Evolutionary conservation across 1,284 basidiomycete genomes (phyloP), one percentile per base, ranked within the genome.

Genomic region (Leccinum subspadiceum): DNA sequence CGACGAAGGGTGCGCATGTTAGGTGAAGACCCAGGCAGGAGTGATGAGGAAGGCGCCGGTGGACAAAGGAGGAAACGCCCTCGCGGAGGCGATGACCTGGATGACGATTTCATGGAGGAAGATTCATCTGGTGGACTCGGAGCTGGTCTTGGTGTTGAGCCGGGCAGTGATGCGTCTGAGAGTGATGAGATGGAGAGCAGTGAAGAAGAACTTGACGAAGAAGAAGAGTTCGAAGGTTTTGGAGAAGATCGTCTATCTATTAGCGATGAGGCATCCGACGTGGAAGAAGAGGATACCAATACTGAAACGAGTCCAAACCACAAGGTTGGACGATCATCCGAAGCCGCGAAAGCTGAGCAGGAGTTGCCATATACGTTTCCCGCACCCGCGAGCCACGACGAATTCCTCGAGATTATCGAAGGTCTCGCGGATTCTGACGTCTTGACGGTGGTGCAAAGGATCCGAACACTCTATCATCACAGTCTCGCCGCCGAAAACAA

Each of bases 361-460:
- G 92, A 93, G 64, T 80, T 98, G 2, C 96, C 96, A 0, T 99
- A 85, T 74, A 98, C 93, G 1, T 99, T 98, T 75, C 81, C 91
- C 26, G 97, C 94, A 69, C 97, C 97, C 0, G 74, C 83, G 5
- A 87, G 80, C 2, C 94, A 98, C 66, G 91, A 93, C 54, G 93
- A 97, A 63, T 91, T 99, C 65, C 82, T 98, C 48, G 85, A 90
- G 20, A 87, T 96, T 15, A 73, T 98, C 2, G 85, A 91, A 20
- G 80, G 81, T 41, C 72, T 96, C 20, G 76, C 82, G 5, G 89
- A 92, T 57, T 75, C 81, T 12, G 89, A 96, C 62, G 75, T 98
- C 5, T 85, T 90, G 2, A 89, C 81, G 0, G 93, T 99, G 5
- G 80, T 98, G 24, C 90, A 98, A 70, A 92, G 97, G 48, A 96